Percentiles rank a stretch among this genome's conserved stretches.
phyloP scores from a whole-genome alignment of 208 protist species.

The Wallacemonas sp. region DNA sequence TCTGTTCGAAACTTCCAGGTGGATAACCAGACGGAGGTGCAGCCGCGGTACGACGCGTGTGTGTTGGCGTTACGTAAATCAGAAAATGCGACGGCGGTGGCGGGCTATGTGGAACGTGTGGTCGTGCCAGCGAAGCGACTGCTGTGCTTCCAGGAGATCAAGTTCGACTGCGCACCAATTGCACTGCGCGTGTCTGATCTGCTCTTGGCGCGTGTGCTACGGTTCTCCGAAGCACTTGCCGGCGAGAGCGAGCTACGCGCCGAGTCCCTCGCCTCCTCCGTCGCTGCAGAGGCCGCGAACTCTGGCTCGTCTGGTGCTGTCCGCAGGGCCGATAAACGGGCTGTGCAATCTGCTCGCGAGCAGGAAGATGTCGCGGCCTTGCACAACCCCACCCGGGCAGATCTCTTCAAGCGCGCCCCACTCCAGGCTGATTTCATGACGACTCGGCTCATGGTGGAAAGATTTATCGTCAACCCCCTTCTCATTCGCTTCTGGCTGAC shows the following conservation, averaged over 20 bases:
- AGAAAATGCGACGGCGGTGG: constrained; percentile 35
- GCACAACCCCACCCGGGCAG: constrained; percentile 33
- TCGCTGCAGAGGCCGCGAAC: not conserved
- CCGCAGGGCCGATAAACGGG: not conserved
- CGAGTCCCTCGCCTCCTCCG: not conserved
- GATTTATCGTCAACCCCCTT: constrained; percentile 88
- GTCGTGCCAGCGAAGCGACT: constrained; percentile 57
- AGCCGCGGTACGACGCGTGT: constrained; percentile 72
- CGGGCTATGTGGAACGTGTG: constrained; percentile 55
- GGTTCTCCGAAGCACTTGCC: constrained; percentile 27
- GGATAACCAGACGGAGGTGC: constrained; percentile 85
- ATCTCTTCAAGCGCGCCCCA: constrained; percentile 54
- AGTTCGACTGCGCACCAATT: constrained; percentile 72
- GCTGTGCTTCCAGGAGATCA: constrained; percentile 70
- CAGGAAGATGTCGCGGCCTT: constrained; percentile 15
- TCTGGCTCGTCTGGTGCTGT: not conserved
- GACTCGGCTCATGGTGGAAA: constrained; percentile 69
- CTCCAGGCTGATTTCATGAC: constrained; percentile 58
- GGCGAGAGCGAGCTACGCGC: constrained; percentile 3
- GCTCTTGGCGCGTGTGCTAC: constrained; percentile 55
- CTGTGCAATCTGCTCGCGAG: constrained; percentile 1
- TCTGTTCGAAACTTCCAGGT: constrained; percentile 85
- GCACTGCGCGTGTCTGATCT: constrained; percentile 83
- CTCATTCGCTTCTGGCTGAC: constrained; percentile 81
- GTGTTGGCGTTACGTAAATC: constrained; percentile 62